A percentile compares a stretch with the other conserved stretches of the same genome.
phyloP scores from a whole-genome alignment of 176 grass and related monocot species.

The Guadua angustifolia region DNA sequence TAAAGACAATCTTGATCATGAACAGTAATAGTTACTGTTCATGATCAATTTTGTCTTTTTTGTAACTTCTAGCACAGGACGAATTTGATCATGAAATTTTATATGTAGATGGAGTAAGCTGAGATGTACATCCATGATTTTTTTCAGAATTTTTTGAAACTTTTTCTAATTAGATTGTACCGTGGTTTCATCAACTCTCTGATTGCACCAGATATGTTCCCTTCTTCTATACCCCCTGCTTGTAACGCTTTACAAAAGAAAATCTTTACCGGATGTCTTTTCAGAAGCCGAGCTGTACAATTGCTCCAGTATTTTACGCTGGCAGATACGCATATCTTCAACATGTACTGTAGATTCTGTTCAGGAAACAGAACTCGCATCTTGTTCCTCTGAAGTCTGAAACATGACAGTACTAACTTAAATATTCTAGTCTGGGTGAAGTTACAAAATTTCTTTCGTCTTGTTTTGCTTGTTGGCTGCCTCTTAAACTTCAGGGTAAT shows the following conservation, averaged over 20 bases:
- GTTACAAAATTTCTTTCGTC: background rate
- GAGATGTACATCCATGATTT: too few relatives aligned
- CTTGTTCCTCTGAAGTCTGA: background rate
- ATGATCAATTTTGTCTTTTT: too few relatives aligned
- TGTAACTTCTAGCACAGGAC: too few relatives aligned
- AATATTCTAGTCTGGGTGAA: background rate
- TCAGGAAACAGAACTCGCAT: background rate
- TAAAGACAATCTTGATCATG: too few relatives aligned
- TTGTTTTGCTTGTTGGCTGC: background rate
- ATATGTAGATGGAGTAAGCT: too few relatives aligned
- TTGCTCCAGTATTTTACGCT: constrained; percentile 28
- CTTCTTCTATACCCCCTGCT: background rate
- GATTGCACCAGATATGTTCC: too few relatives aligned
- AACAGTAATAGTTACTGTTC: too few relatives aligned
- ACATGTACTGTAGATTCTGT: constrained; percentile 28
- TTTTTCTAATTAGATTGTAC: too few relatives aligned
- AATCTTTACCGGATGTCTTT: constrained; percentile 37
- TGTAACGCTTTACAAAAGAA: background rate
- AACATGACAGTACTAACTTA: background rate
- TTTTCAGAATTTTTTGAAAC: too few relatives aligned
- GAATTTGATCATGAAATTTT: too few relatives aligned
- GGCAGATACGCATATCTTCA: constrained; percentile 9
- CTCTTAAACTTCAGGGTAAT: background rate
- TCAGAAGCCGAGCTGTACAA: constrained; percentile 32
- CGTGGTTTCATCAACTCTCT: too few relatives aligned